Percentiles rank a stretch among this genome's conserved stretches.
Evolutionary conservation across 1,284 basidiomycete genomes (phyloP).

Genomic region (Vanrija humicola): DNA sequence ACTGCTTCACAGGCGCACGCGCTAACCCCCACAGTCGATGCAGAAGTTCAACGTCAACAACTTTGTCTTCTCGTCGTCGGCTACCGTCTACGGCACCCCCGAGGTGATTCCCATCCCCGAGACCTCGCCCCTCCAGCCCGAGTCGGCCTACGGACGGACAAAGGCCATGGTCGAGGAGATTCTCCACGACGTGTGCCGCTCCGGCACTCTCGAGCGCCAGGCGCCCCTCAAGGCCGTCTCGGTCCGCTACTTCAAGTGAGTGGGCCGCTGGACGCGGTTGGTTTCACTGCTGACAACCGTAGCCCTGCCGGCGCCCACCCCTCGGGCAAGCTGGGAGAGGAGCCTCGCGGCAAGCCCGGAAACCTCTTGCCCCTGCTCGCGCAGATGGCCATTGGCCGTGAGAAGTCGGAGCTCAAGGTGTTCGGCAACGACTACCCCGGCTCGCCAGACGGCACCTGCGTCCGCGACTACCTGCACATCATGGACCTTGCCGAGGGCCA

Average conservation of each 20-base stretch:
- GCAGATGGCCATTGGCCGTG: slow-evolving; percentile 90
- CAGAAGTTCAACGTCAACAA: slow-evolving; percentile 50
- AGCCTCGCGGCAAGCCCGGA: slow-evolving; percentile 88
- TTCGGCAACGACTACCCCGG: slow-evolving; percentile 98
- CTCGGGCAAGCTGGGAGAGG: slow-evolving; percentile 92
- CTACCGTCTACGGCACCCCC: slow-evolving; percentile 98
- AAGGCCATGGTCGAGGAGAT: slow-evolving; percentile 93
- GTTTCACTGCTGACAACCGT: not conserved
- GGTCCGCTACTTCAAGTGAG: slow-evolving; percentile 91
- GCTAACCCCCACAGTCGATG: slow-evolving; percentile 61
- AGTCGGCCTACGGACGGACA: slow-evolving; percentile 91
- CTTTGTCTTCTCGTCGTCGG: slow-evolving; percentile 95
- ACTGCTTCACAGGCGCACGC: not conserved
- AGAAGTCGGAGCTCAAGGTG: slow-evolving; percentile 78
- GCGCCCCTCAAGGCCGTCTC: slow-evolving; percentile 37
- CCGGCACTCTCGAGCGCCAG: slow-evolving; percentile 50
- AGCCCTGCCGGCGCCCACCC: slow-evolving; percentile 93
- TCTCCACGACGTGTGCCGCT: slow-evolving; percentile 81
- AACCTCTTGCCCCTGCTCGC: slow-evolving; percentile 92
- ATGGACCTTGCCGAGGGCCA: slow-evolving; percentile 94
- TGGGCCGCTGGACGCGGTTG: slow-evolving; percentile 3
- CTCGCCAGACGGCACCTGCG: slow-evolving; percentile 81
- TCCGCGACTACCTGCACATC: slow-evolving; percentile 96
- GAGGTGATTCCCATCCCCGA: slow-evolving; percentile 92
- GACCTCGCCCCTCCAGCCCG: slow-evolving; percentile 77